phyloP scores from a whole-genome alignment of 2,329 filamentous ascomycete species.

The Sclerotinia nivalis region DNA sequence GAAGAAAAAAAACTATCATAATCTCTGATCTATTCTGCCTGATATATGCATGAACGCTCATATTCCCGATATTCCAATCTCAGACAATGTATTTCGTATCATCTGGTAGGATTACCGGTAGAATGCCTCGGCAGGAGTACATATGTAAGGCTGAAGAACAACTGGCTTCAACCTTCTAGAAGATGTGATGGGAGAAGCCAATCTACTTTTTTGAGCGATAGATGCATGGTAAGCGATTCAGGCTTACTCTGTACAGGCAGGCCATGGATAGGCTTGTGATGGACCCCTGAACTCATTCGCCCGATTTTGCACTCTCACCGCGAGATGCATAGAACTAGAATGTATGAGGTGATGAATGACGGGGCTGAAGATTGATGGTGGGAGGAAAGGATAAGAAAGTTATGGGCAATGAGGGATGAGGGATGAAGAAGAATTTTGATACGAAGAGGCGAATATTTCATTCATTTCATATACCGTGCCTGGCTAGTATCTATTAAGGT shows the following conservation, averaged over 20 bases:
- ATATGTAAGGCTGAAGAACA: slow-evolving; percentile 27
- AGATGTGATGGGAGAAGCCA: slow-evolving; percentile 33
- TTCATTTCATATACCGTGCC: neutral
- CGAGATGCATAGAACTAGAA: neutral
- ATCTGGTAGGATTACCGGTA: neutral
- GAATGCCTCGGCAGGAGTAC: slow-evolving; percentile 8
- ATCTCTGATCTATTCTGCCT: neutral
- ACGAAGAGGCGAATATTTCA: neutral
- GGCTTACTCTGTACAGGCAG: neutral
- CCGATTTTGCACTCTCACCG: neutral
- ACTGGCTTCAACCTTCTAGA: slow-evolving; percentile 28
- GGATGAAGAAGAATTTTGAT: neutral
- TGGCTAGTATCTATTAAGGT: too few relatives aligned
- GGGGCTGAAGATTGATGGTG: slow-evolving; percentile 3
- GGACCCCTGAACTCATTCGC: neutral
- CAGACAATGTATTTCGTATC: neutral
- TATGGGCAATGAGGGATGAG: neutral
- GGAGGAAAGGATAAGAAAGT: neutral
- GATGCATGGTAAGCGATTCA: slow-evolving; percentile 14
- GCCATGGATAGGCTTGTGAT: neutral
- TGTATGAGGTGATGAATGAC: neutral
- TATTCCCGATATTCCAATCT: neutral
- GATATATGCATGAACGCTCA: neutral
- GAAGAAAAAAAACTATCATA: neutral
- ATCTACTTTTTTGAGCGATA: slow-evolving; percentile 23